These are phyloP conservation scores for Starmera amethionina DNA, from an alignment of 805 yeast genomes.

Conservation along the genomic window DNA sequence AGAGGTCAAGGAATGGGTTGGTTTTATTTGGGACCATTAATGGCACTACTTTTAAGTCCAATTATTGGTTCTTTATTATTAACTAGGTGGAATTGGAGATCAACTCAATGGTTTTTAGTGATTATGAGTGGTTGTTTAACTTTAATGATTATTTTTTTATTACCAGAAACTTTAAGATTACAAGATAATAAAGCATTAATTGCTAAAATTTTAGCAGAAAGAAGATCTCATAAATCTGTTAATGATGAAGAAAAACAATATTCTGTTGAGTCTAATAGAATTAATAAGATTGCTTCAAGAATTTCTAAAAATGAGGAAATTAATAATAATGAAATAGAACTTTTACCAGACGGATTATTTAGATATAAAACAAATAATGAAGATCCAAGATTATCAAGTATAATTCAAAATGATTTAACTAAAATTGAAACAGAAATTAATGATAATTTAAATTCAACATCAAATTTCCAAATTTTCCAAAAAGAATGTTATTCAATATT, in stretches of 20 bases:
- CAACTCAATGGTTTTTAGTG: conserved; percentile 79
- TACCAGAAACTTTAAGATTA: conserved; percentile 70
- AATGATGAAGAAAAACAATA: conserved; percentile 1
- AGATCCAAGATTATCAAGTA: conserved; percentile 10
- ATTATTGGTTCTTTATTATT: conserved; percentile 71
- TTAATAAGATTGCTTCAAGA: conserved; percentile 13
- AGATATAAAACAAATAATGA: conserved; percentile 12
- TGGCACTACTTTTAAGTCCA: conserved; percentile 76
- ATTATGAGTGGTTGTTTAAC: conserved; percentile 50
- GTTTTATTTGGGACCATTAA: conserved; percentile 70
- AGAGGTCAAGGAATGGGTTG: conserved; percentile 76
- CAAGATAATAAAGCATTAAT: conserved; percentile 45
- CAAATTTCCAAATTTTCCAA: conserved; percentile 17
- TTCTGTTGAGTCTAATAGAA: conserved; percentile 3
- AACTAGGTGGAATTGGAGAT: conserved; percentile 74
- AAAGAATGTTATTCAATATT: conserved; percentile 34
- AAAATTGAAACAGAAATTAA: conserved; percentile 17
- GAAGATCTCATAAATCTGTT: conserved; percentile 16
- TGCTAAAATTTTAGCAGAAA: conserved; percentile 31
- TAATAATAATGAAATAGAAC: conserved; percentile 13
- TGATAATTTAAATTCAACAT: conserved; percentile 13
- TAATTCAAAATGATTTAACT: conserved; percentile 16
- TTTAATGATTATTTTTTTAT: conserved; percentile 36
- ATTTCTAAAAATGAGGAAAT: conserved; percentile 10
- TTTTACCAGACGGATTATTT: conserved; percentile 16